Percentiles rank a stretch among this genome's conserved stretches.
Conservation (phyloP, 768 basidiomycete genomes). For the Xerocomus spinulosus region DNA sequence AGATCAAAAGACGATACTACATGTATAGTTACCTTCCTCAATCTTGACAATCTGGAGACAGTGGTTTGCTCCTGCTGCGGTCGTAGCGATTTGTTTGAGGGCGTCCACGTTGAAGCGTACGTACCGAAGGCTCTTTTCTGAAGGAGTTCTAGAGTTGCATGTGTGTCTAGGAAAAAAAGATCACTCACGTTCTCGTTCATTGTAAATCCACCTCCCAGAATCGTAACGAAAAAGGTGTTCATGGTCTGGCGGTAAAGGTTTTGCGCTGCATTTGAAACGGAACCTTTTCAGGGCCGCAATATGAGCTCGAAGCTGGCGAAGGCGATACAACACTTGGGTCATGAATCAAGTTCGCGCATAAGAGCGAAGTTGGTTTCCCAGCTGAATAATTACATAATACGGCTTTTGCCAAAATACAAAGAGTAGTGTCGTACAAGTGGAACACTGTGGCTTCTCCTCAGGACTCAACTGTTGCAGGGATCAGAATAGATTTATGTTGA, state of each 20-base stretch:
- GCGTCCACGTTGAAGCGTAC: not conserved
- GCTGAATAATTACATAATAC: no score
- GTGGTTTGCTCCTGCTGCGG: conserved; percentile 6
- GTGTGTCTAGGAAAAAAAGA: not conserved
- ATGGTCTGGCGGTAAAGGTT: not conserved
- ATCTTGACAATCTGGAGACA: conserved; percentile 18
- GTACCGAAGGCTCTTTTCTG: not conserved
- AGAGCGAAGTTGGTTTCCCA: no score
- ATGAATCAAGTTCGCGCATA: not conserved
- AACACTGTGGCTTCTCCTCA: no score
- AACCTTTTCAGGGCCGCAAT: not conserved
- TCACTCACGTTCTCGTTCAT: conserved; percentile 4
- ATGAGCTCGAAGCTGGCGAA: not conserved
- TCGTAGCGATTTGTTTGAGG: conserved; percentile 12
- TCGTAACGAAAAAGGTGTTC: conserved; percentile 1
- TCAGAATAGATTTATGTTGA: no score
- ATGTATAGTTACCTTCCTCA: conserved; percentile 2
- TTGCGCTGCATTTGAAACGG: not conserved
- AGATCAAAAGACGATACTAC: not conserved
- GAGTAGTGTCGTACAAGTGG: no score
- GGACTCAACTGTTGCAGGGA: no score
- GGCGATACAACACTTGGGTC: not conserved
- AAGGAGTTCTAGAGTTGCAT: not conserved
- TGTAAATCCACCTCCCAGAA: conserved; percentile 9
- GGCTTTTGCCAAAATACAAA: no score